These are phyloP conservation scores for Mycena latifolia DNA, from an alignment of 768 basidiomycete species.

Conservation along the genomic window DNA sequence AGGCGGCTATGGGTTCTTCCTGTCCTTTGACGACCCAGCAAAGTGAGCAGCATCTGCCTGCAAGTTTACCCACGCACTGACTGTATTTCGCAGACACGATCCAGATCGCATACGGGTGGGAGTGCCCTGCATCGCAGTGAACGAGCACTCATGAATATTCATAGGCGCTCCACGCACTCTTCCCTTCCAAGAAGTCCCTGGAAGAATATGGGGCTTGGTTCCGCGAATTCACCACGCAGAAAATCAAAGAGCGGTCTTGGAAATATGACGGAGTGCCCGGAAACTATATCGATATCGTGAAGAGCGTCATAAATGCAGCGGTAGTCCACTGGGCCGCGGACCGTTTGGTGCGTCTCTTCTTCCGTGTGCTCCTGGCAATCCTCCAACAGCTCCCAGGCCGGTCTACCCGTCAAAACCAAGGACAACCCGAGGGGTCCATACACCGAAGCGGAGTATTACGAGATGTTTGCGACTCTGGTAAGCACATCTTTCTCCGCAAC, in stretches of 20 bases:
- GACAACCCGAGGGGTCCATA: conserved; percentile 48
- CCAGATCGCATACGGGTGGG: conserved; percentile 25
- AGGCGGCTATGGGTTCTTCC: conserved; percentile 45
- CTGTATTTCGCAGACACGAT: conserved; percentile 25
- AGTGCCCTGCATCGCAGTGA: not conserved
- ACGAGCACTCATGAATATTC: no score
- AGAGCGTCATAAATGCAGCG: conserved; percentile 55
- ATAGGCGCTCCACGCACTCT: conserved; percentile 42
- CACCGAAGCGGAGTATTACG: conserved; percentile 55
- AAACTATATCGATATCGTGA: conserved; percentile 55
- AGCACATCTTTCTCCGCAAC: not conserved
- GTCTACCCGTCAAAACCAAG: conserved; percentile 54
- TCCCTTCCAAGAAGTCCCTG: conserved; percentile 38
- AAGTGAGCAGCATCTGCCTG: no score
- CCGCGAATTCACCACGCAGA: conserved; percentile 33
- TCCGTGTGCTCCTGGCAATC: not conserved
- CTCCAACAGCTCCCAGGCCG: conserved; percentile 41
- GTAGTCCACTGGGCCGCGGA: conserved; percentile 56
- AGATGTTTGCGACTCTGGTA: conserved; percentile 46
- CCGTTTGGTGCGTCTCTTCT: conserved; percentile 44
- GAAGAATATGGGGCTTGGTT: conserved; percentile 43
- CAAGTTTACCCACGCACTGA: no score
- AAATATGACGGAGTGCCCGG: conserved; percentile 43
- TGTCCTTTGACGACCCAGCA: conserved; percentile 42
- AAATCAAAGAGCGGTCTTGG: conserved; percentile 43